Conservation (phyloP, 805 yeast species). For the Yarrowia sp. region DNA sequence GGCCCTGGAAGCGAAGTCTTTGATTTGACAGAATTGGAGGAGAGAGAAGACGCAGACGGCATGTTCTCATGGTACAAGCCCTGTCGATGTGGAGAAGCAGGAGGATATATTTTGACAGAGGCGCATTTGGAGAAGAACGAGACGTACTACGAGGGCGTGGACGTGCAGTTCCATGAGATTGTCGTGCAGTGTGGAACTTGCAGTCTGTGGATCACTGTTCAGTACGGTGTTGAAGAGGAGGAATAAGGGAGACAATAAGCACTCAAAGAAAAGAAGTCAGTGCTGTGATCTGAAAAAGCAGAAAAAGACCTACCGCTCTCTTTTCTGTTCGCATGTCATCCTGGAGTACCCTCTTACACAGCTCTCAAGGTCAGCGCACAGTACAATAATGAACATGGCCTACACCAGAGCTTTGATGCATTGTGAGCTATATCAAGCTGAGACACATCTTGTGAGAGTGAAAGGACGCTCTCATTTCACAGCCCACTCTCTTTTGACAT, state of each 20-base stretch:
- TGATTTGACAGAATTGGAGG: conserved; percentile 67
- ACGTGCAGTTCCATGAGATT: conserved; percentile 53
- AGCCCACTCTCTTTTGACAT: too few species aligned
- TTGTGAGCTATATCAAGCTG: too few species aligned
- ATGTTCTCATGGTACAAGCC: conserved; percentile 46
- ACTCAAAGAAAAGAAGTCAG: not conserved
- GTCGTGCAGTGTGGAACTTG: conserved; percentile 83
- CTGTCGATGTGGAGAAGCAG: conserved; percentile 54
- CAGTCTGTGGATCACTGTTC: conserved; percentile 83
- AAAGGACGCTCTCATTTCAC: too few species aligned
- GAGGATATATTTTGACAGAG: conserved; percentile 68
- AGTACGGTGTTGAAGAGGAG: conserved; percentile 53
- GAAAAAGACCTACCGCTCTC: too few species aligned
- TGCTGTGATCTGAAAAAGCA: too few species aligned
- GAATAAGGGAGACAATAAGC: not conserved
- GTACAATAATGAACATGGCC: too few species aligned
- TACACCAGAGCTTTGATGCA: too few species aligned
- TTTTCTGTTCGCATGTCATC: too few species aligned
- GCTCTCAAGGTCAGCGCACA: too few species aligned
- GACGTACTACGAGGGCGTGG: conserved; percentile 30
- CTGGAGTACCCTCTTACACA: too few species aligned
- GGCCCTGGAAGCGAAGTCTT: conserved; percentile 58
- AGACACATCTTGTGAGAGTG: too few species aligned
- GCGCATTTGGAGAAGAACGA: conserved; percentile 63
- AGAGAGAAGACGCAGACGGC: conserved; percentile 48